Evolutionary conservation across 2,329 filamentous ascomycete genomes (phyloP).

Genomic region (Graphiopsis chlorocephala): DNA sequence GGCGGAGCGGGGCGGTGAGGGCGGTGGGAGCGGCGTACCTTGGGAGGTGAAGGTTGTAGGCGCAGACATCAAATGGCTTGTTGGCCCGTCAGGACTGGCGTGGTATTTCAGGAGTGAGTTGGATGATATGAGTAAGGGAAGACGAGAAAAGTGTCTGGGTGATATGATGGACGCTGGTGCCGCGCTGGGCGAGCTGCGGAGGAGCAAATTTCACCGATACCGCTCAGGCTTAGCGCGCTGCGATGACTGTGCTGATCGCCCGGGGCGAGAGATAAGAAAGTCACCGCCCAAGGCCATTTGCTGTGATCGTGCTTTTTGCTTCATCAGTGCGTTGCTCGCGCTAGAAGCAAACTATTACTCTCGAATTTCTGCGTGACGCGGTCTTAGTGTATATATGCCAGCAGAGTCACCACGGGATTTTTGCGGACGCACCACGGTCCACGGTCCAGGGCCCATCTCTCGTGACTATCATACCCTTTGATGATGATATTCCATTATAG

Average conservation of each 20-base stretch:
- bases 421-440: neutral
- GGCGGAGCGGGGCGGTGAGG: conserved; percentile 14
- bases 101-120: neutral
- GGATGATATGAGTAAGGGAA: neutral
- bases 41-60: conserved; percentile 53
- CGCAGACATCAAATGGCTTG: conserved; percentile 45
- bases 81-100: conserved; percentile 22
- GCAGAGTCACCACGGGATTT: neutral
- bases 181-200: neutral
- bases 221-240: neutral
- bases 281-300: neutral
- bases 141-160: neutral
- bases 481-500: neutral
- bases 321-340: neutral
- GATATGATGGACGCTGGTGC: neutral
- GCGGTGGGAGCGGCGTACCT: conserved; percentile 39
- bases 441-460: too few species aligned
- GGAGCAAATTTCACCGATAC: conserved; percentile 12
- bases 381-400: neutral
- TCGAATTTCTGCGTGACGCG: neutral
- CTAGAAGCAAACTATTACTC: neutral
- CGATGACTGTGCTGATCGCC: conserved; percentile 8
- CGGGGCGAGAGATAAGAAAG: conserved; percentile 3
- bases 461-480: neutral
- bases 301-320: neutral